Conservation (phyloP, 75 land plant genomes). For the Chamaecyparis obtusa region DNA sequence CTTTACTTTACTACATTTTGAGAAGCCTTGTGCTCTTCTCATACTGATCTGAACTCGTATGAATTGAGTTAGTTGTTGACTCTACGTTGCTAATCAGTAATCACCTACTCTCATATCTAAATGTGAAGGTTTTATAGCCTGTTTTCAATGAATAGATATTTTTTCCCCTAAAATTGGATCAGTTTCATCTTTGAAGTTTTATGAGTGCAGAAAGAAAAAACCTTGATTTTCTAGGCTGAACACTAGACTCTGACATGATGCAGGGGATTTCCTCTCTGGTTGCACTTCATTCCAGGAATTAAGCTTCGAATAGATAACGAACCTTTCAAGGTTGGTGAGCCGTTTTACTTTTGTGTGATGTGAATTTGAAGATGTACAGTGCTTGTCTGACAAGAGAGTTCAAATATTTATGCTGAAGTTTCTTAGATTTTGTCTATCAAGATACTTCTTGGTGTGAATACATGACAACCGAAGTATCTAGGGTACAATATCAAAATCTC, state of each 20-base stretch:
- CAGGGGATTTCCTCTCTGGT: slow-evolving; percentile 36
- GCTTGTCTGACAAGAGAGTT: not conserved
- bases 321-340: slow-evolving; percentile 21
- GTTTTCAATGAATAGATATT: not conserved
- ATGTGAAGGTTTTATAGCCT: not conserved
- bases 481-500: not conserved
- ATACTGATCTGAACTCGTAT: not conserved
- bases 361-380: not conserved
- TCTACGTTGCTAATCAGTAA: not conserved
- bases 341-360: not conserved
- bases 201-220: not conserved
- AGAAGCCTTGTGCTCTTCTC: not conserved
- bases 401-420: not conserved
- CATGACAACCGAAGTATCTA: not conserved
- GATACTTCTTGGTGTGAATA: not conserved
- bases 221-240: not conserved
- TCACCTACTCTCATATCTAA: not conserved
- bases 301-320: slow-evolving; percentile 21
- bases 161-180: not conserved
- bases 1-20: not conserved
- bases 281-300: slow-evolving; percentile 28
- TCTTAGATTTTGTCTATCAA: not conserved
- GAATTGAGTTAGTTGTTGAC: not conserved
- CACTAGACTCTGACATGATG: not conserved
- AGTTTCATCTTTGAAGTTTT: not conserved